Percentiles rank a stretch among this genome's conserved stretches.
phyloP scores from a whole-genome alignment of 1,139 yeast genomes.

The Geotrichum europaeum region DNA sequence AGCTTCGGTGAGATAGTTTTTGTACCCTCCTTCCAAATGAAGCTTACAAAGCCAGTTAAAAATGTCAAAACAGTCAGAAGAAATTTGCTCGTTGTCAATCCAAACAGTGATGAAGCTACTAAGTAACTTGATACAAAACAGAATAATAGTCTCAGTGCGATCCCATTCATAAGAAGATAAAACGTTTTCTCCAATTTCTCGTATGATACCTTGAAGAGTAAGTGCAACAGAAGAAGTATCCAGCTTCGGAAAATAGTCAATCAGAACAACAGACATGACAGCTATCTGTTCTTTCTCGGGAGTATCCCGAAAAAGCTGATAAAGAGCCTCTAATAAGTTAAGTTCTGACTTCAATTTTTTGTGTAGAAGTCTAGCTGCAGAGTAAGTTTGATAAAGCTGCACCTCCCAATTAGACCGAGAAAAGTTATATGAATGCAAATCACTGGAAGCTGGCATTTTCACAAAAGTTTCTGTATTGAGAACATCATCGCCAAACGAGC shows the following conservation, averaged over 20 bases:
- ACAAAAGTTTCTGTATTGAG: neutral
- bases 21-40: slow-evolving; percentile 10
- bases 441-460: neutral
- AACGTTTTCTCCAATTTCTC: slow-evolving; percentile 5
- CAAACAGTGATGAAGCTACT: slow-evolving; percentile 4
- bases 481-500: slow-evolving; percentile 10
- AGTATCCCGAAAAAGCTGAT: slow-evolving; percentile 1
- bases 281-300: slow-evolving; percentile 4
- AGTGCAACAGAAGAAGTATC: neutral
- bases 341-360: neutral
- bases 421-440: neutral
- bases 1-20: slow-evolving; percentile 6
- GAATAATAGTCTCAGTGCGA: slow-evolving; percentile 9
- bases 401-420: neutral
- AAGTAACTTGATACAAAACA: slow-evolving; percentile 8
- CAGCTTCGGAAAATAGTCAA: neutral
- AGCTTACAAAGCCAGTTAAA: slow-evolving; percentile 12
- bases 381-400: slow-evolving; percentile 2
- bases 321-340: slow-evolving; percentile 3
- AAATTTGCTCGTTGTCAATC: slow-evolving; percentile 1
- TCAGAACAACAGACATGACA: neutral
- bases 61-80: slow-evolving; percentile 7
- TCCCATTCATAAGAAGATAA: slow-evolving; percentile 13
- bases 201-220: slow-evolving; percentile 3
- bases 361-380: neutral